These are phyloP conservation scores for Endocalyx cinctus DNA, from an alignment of 2,329 filamentous ascomycete species.

Conservation along the genomic window DNA sequence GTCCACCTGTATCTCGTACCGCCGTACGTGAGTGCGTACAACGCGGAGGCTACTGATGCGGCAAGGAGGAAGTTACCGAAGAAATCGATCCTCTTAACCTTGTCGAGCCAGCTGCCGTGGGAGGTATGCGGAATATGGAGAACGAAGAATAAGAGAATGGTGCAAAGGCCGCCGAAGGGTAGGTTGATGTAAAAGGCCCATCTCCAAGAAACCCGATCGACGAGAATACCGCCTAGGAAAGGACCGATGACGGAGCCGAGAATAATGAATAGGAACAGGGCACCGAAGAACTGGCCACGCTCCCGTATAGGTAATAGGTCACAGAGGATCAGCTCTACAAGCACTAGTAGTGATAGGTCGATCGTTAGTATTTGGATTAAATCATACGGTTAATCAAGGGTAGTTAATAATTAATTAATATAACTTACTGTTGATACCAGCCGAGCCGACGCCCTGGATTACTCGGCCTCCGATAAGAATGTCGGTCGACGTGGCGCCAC, in stretches of 20 bases:
- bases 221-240: conserved; percentile 42
- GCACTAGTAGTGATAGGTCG: conserved; percentile 17
- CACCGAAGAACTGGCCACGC: conserved; percentile 33
- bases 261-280: conserved; percentile 17
- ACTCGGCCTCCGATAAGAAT: conserved; percentile 35
- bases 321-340: conserved; percentile 41
- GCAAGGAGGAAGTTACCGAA: conserved; percentile 32
- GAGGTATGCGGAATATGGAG: conserved; percentile 12
- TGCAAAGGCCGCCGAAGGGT: conserved; percentile 34
- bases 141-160: conserved; percentile 27
- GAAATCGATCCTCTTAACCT: conserved; percentile 28
- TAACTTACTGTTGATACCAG: conserved; percentile 28
- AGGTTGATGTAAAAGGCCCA: conserved; percentile 54
- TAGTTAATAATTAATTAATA: neutral
- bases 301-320: conserved; percentile 43
- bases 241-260: conserved; percentile 43
- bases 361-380: neutral
- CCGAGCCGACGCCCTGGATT: conserved; percentile 38
- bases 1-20: conserved; percentile 32
- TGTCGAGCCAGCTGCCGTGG: conserved; percentile 1
- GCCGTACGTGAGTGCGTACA: conserved; percentile 12
- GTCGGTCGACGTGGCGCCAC: conserved; percentile 29
- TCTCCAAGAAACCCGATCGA: conserved; percentile 37
- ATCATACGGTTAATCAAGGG: too few species aligned
- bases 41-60: conserved; percentile 23